Evolutionary conservation across 176 grass and related monocot species (phyloP).

Genomic region (Aegilops speltoides): DNA sequence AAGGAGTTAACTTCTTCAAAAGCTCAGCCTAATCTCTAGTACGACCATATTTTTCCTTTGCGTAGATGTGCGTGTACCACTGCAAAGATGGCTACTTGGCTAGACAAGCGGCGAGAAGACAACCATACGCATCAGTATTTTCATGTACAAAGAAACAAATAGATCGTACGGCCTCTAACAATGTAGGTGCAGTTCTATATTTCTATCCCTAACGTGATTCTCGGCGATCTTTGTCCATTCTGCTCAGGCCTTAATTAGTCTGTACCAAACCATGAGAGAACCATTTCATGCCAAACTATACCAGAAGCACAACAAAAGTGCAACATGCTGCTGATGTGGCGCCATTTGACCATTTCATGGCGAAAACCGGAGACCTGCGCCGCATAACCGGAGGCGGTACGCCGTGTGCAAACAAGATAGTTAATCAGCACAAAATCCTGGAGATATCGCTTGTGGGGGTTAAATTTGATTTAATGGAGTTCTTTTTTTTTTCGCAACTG

Average conservation of each 20-base stretch:
- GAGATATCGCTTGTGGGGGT: constrained; percentile 15
- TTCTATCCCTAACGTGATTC: constrained; percentile 30
- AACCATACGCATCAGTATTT: not conserved
- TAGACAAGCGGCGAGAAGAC: not conserved
- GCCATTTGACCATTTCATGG: not conserved
- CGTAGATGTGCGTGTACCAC: not conserved
- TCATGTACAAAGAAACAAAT: not conserved
- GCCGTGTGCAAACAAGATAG: constrained; percentile 17
- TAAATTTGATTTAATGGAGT: constrained; percentile 14
- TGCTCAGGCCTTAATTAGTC: not conserved
- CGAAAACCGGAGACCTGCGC: not conserved
- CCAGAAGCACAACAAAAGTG: not conserved
- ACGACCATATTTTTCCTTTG: not conserved
- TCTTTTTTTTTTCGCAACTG: not conserved
- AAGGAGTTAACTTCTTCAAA: not conserved
- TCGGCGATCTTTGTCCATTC: constrained; percentile 39
- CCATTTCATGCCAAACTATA: not conserved
- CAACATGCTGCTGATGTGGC: not conserved
- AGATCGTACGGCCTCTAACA: constrained; percentile 1
- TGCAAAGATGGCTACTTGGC: not conserved
- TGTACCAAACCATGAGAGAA: constrained; percentile 11
- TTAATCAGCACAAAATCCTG: constrained; percentile 18
- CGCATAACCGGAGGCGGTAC: not conserved
- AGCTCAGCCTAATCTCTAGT: not conserved
- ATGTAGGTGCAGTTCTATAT: constrained; percentile 15